A percentile compares a stretch with the other conserved stretches of the same genome.
phyloP scores from a whole-genome alignment of 495 filamentous ascomycete species.

The Podospora comata region DNA sequence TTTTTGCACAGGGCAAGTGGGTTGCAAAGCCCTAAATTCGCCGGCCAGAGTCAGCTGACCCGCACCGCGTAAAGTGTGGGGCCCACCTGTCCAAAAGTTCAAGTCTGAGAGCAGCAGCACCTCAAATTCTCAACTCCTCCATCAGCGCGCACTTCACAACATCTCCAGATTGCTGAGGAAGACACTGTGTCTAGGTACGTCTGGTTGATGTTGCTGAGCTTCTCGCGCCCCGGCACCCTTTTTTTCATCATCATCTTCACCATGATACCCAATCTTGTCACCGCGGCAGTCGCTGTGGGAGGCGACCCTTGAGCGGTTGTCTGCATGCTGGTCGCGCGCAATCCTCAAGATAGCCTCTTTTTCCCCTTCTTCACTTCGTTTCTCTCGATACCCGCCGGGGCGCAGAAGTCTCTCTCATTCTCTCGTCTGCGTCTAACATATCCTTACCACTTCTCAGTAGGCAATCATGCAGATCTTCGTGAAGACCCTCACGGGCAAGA shows the following conservation, averaged over 20 bases:
- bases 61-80: constrained; percentile 28
- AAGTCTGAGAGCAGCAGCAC: constrained; percentile 17
- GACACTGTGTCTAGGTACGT: constrained; percentile 57
- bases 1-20: constrained; percentile 27
- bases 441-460: constrained; percentile 40
- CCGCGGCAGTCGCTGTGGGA: constrained; percentile 12
- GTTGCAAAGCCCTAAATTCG: constrained; percentile 28
- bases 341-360: constrained; percentile 10
- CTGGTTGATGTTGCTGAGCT: constrained; percentile 35
- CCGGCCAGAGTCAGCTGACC: constrained; percentile 31
- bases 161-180: constrained; percentile 56
- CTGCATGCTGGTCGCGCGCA: constrained; percentile 9
- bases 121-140: constrained; percentile 31
- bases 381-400: constrained; percentile 7
- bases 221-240: constrained; percentile 17
- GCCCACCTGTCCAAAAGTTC: constrained; percentile 30
- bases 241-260: constrained; percentile 16
- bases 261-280: constrained; percentile 33
- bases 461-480: constrained; percentile 99
- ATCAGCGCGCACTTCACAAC: constrained; percentile 39
- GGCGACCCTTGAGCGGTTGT: constrained; percentile 5
- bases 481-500: constrained; percentile 99
- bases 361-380: not conserved
- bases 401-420: constrained; percentile 13
- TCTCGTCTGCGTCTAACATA: constrained; percentile 29